Base-by-base conservation (phyloP, 176 grass and related monocot species). In the Calamus simplicifolius region DNA sequence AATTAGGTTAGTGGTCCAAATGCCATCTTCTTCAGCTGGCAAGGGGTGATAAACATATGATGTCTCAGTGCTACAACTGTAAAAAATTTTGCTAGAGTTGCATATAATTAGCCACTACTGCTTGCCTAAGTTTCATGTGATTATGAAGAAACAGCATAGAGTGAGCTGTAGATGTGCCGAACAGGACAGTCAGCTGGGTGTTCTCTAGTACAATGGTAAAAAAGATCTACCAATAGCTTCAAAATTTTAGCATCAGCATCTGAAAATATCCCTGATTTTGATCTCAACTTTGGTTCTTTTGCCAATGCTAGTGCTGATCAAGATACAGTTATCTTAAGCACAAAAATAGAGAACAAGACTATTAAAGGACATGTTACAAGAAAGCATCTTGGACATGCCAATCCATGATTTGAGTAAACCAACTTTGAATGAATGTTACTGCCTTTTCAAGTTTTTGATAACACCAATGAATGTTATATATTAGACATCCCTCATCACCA, bases 131-230 rank as follows among this genome's bases (percentile, higher is more conserved):
- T 31, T 4, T 19, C 16, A 59, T 61, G 29, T 54, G 65, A 49
- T 18, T 66, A 12, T 16, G 49, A 27, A 23, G 63, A 72, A 38
- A 88, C 52, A 64, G 84, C 70, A 68, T 69, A 78, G 58, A 97
- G 57, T 12, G 66, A 82, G 27, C 81, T 66, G 56, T 85, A 92
- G 62, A 98, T 81, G 50, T 88, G 58, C 52, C 80, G 78, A 4
- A 79, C 93, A 51, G 87, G 93, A 4, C 93, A 84, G 48, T 63
- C 80, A 49, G 76, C 75, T 38, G 79, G 78, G 25, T 67, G 61
- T 67, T 78, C 87, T 68, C 80, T 75, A 58, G 81, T 98, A 50
- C 93, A 98, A 81, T 83, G 81, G 64, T 88, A 79, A 67, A 98
- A 98, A 26, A 92, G 75, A 56, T 92, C 76, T 60, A 92, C 79